Conservation (phyloP, 1,284 basidiomycete genomes). For the Tilletia indica region DNA sequence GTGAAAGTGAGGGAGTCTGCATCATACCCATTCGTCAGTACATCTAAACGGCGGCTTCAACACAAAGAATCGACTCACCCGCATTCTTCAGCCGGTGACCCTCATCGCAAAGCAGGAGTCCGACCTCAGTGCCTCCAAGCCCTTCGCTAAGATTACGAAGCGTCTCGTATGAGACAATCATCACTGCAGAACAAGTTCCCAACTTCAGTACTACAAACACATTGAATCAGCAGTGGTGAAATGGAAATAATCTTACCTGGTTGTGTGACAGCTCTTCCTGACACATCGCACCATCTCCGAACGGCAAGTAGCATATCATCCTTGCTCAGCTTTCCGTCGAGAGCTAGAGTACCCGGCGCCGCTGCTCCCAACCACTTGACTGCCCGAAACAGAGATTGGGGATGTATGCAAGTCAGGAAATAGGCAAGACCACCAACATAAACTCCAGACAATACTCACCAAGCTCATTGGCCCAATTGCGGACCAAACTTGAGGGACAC, state of each 20-base stretch:
- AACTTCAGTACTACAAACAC: neutral
- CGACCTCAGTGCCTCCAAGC: conserved; percentile 65
- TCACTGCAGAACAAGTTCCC: conserved; percentile 61
- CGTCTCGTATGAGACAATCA: conserved; percentile 99
- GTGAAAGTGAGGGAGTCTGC: conserved; percentile 69
- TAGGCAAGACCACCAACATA: neutral
- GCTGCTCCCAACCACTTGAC: conserved; percentile 51
- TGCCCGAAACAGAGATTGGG: neutral
- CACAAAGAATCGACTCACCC: conserved; percentile 60
- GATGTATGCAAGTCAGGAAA: neutral
- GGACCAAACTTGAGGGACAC: conserved; percentile 92
- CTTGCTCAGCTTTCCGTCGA: conserved; percentile 52
- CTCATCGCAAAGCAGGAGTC: conserved; percentile 90
- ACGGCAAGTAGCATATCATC: conserved; percentile 52
- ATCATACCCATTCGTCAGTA: neutral
- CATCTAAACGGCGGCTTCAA: too few species aligned
- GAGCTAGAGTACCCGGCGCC: conserved; percentile 48
- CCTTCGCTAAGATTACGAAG: conserved; percentile 61
- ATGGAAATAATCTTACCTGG: conserved; percentile 27
- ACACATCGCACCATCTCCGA: conserved; percentile 49
- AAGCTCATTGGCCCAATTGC: conserved; percentile 98
- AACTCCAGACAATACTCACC: conserved; percentile 60
- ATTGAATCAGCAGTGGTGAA: neutral
- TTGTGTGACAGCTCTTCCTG: conserved; percentile 46
- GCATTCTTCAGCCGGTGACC: conserved; percentile 97